A percentile compares a stretch with the other conserved stretches of the same genome.
Conservation (phyloP, 352 stramenopile genomes). For the Phytophthora pluvialis region DNA sequence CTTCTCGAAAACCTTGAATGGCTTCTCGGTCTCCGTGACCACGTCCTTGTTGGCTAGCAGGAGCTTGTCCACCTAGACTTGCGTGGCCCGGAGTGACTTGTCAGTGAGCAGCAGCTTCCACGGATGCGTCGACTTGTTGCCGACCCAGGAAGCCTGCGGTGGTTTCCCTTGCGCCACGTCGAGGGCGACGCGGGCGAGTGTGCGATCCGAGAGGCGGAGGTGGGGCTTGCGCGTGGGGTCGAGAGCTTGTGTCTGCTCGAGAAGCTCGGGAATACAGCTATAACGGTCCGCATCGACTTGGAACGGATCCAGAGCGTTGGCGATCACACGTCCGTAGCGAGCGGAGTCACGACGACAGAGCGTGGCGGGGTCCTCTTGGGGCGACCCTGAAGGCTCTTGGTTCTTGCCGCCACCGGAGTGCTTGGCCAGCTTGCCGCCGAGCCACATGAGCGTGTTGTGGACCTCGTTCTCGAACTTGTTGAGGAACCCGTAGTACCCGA, state of each 20-base stretch:
- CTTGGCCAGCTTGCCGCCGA: neutral
- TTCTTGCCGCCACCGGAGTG: neutral
- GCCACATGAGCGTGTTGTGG: neutral
- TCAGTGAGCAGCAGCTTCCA: too few species aligned
- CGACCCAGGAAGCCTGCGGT: neutral
- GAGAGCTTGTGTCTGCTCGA: neutral
- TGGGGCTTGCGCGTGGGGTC: neutral
- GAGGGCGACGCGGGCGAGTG: neutral
- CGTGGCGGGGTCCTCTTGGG: neutral
- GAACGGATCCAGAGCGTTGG: neutral
- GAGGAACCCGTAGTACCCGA: neutral
- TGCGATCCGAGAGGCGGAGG: neutral
- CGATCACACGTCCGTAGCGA: neutral
- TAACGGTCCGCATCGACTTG: neutral
- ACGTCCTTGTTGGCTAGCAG: neutral
- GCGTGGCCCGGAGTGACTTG: too few species aligned
- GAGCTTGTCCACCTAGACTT: too few species aligned
- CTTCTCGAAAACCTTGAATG: neutral
- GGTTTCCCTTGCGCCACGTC: neutral
- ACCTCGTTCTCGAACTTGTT: neutral
- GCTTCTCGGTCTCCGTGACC: neutral
- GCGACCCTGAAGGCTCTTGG: neutral
- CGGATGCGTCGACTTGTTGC: too few species aligned
- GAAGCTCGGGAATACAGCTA: neutral
- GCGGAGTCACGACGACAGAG: neutral